Evolutionary conservation across 2,329 filamentous ascomycete genomes (phyloP).

Genomic region (Aspergillus transmontanensis): DNA sequence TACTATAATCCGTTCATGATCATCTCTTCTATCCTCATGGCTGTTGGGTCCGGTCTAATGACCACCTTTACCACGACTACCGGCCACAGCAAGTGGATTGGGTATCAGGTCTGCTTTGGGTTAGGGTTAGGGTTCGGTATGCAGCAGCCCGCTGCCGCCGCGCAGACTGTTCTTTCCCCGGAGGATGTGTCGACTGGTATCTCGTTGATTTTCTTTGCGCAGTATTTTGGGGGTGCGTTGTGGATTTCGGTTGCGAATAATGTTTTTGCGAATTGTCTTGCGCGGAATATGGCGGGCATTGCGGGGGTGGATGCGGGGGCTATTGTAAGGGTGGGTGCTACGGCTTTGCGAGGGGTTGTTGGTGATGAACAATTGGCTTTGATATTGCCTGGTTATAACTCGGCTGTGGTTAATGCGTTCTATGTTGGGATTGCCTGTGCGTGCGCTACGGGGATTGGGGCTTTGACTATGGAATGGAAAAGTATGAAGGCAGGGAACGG

Average conservation of each 20-base stretch:
- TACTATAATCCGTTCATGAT: conserved; percentile 13
- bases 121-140: conserved; percentile 8
- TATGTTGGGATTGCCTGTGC: conserved; percentile 2
- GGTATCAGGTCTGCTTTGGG: conserved; percentile 11
- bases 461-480: conserved; percentile 12
- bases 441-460: conserved; percentile 3
- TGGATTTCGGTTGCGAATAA: conserved; percentile 31
- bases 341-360: conserved; percentile 2
- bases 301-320: conserved; percentile 7
- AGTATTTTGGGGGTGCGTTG: conserved; percentile 40
- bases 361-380: conserved; percentile 24
- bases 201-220: conserved; percentile 37
- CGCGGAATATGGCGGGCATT: neutral
- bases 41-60: conserved; percentile 6
- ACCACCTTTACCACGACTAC: conserved; percentile 7
- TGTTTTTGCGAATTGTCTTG: conserved; percentile 8
- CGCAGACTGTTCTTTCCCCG: conserved; percentile 23
- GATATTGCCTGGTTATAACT: conserved; percentile 20
- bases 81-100: conserved; percentile 2
- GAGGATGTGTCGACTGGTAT: conserved; percentile 39
- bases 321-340: conserved; percentile 7
- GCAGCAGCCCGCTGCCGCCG: conserved; percentile 3
- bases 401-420: conserved; percentile 8
- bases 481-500: too few species aligned
- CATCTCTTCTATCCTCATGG: neutral